Percentiles rank a stretch among this genome's conserved stretches.
phyloP scores from a whole-genome alignment of 768 basidiomycete genomes.

The Heimioporus sp. region DNA sequence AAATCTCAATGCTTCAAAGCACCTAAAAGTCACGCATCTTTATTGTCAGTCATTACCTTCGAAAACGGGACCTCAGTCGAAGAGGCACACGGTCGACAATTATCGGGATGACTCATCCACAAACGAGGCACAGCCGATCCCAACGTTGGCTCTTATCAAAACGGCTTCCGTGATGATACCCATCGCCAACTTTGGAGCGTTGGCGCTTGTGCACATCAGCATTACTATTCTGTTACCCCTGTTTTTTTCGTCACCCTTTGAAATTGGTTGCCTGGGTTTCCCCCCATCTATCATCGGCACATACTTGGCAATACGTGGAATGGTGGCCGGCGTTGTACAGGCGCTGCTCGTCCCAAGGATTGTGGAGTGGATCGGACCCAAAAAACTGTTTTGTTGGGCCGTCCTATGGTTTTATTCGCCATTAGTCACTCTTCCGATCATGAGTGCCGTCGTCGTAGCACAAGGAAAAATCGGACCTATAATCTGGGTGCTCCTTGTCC shows the following conservation, averaged over 20 bases:
- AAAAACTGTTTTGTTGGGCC: slow-evolving; percentile 36
- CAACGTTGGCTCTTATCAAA: slow-evolving; percentile 34
- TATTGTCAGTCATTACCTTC: slow-evolving; percentile 25
- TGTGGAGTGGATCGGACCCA: slow-evolving; percentile 38
- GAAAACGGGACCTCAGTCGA: slow-evolving; percentile 2
- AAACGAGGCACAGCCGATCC: slow-evolving; percentile 6
- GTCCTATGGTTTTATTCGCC: slow-evolving; percentile 36
- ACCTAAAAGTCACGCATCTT: background rate
- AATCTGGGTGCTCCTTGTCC: slow-evolving; percentile 37
- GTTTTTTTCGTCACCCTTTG: slow-evolving; percentile 43
- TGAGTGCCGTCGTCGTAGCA: slow-evolving; percentile 36
- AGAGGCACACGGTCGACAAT: background rate
- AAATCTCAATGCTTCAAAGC: background rate
- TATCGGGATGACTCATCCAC: background rate
- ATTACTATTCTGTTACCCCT: slow-evolving; percentile 41
- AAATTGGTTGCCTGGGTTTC: slow-evolving; percentile 43
- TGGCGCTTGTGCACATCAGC: slow-evolving; percentile 42
- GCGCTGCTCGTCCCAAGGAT: slow-evolving; percentile 38
- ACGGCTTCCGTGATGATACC: slow-evolving; percentile 37
- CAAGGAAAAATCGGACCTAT: slow-evolving; percentile 30
- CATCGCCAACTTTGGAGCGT: slow-evolving; percentile 38
- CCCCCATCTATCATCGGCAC: slow-evolving; percentile 40
- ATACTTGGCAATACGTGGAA: slow-evolving; percentile 35
- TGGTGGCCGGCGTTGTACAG: slow-evolving; percentile 41
- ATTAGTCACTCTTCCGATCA: slow-evolving; percentile 41